phyloP scores from a whole-genome alignment of 2,329 filamentous ascomycete genomes.

The Hypoxylon sp. region DNA sequence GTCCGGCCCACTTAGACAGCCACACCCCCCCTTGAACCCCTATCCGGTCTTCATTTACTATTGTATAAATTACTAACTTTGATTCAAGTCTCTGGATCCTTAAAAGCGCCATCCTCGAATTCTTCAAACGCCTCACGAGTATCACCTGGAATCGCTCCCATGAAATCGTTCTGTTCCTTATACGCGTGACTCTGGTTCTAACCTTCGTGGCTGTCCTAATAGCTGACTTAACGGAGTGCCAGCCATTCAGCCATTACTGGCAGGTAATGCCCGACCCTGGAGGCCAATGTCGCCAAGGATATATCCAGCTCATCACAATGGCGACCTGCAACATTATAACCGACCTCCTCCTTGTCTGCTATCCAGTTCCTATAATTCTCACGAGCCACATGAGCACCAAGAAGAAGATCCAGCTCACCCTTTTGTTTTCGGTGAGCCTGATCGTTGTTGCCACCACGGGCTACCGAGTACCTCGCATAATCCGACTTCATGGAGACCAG shows the following conservation, averaged over 20 bases:
- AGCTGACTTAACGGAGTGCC: conserved; percentile 86
- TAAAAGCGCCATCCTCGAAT: conserved; percentile 91
- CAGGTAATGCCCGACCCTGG: conserved; percentile 89
- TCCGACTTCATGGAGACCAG: conserved; percentile 77
- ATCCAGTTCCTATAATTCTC: conserved; percentile 90
- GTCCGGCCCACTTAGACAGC: conserved; percentile 2
- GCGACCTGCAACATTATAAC: conserved; percentile 90
- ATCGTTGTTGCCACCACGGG: conserved; percentile 82
- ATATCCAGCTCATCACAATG: conserved; percentile 89
- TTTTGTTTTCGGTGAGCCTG: conserved; percentile 87
- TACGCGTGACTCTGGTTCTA: conserved; percentile 79
- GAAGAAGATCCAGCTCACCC: conserved; percentile 81
- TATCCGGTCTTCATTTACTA: neutral
- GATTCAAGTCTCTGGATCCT: conserved; percentile 85
- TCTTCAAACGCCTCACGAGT: conserved; percentile 86
- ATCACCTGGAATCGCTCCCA: conserved; percentile 85
- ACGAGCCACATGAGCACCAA: conserved; percentile 80
- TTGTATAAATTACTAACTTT: conserved; percentile 46
- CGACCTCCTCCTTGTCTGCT: conserved; percentile 86
- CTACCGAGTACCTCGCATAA: conserved; percentile 84
- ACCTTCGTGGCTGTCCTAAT: conserved; percentile 87
- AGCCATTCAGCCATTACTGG: conserved; percentile 80
- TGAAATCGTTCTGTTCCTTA: conserved; percentile 75
- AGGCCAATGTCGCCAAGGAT: conserved; percentile 85
- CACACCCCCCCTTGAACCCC: neutral